Conservation (phyloP, 2,329 filamentous ascomycete species). For the Fusarium armeniacum region DNA sequence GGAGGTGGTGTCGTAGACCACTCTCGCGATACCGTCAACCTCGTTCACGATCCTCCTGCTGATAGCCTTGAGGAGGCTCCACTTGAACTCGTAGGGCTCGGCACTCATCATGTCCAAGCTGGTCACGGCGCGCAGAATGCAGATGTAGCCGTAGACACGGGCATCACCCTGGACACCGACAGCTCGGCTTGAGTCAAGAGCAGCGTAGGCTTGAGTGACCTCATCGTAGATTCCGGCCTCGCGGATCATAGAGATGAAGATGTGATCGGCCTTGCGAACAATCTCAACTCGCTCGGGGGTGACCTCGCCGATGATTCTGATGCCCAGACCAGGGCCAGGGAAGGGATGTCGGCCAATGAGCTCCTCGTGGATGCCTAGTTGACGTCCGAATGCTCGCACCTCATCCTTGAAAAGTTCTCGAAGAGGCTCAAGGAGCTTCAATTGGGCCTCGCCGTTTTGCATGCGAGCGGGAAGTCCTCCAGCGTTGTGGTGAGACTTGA, state of each 20-base stretch:
- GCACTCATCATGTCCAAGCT: slow-evolving; percentile 76
- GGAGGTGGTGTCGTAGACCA: slow-evolving; percentile 20
- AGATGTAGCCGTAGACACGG: slow-evolving; percentile 42
- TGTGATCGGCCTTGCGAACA: slow-evolving; percentile 75
- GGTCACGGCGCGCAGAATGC: slow-evolving; percentile 56
- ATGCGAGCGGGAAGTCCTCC: slow-evolving; percentile 49
- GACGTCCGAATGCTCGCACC: slow-evolving; percentile 57
- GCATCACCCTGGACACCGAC: slow-evolving; percentile 52
- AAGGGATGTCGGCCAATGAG: slow-evolving; percentile 73
- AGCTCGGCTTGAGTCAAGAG: slow-evolving; percentile 49
- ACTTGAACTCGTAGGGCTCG: slow-evolving; percentile 55
- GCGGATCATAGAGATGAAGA: slow-evolving; percentile 80
- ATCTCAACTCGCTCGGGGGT: slow-evolving; percentile 82
- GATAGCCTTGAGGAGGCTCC: slow-evolving; percentile 25
- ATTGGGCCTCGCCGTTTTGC: slow-evolving; percentile 47
- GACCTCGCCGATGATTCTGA: slow-evolving; percentile 85
- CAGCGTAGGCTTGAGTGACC: slow-evolving; percentile 51
- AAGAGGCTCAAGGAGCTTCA: slow-evolving; percentile 34
- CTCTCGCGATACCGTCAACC: slow-evolving; percentile 22
- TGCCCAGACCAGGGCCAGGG: slow-evolving; percentile 78
- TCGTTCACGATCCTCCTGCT: slow-evolving; percentile 27
- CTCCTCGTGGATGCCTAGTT: slow-evolving; percentile 52
- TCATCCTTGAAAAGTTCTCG: slow-evolving; percentile 86
- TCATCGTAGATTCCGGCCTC: slow-evolving; percentile 71
- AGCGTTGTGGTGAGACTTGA: slow-evolving; percentile 56